These are phyloP conservation scores for Dactylellina sp. DNA, from an alignment of 2,329 filamentous ascomycete genomes.

Conservation along the genomic window DNA sequence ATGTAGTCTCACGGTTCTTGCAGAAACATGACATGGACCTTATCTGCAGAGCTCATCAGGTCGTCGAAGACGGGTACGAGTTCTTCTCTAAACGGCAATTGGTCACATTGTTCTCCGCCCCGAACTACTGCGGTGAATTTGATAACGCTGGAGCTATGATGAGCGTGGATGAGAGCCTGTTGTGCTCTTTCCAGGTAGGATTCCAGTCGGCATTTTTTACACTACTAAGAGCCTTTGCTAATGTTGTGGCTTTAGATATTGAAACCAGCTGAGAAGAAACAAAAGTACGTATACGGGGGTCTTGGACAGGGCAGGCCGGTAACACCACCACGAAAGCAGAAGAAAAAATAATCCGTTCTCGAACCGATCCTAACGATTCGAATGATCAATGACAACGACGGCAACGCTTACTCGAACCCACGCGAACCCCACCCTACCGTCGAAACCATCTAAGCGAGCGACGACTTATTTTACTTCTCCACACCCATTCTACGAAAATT, in stretches of 20 bases:
- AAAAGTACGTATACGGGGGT: conserved; percentile 93
- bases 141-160: conserved; percentile 99
- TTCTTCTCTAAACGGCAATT: conserved; percentile 99
- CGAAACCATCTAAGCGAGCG: conserved; percentile 47
- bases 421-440: conserved; percentile 13
- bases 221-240: conserved; percentile 24
- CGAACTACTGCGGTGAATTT: conserved; percentile 99
- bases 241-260: conserved; percentile 75
- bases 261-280: conserved; percentile 99
- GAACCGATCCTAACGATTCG: conserved; percentile 53
- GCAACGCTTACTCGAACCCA: conserved; percentile 33
- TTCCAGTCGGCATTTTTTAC: neutral
- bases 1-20: conserved; percentile 95
- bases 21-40: conserved; percentile 99
- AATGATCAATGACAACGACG: conserved; percentile 73
- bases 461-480: conserved; percentile 52
- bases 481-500: conserved; percentile 39
- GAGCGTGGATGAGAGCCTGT: conserved; percentile 97
- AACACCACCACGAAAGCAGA: conserved; percentile 78
- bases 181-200: conserved; percentile 96
- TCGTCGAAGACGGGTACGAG: conserved; percentile 98
- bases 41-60: conserved; percentile 98
- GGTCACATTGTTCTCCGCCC: conserved; percentile 96
- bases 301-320: conserved; percentile 77
- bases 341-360: conserved; percentile 71